Evolutionary conservation across 192 early-diverging fungal species (phyloP).

Genomic region (Linnemannia hyalina): DNA sequence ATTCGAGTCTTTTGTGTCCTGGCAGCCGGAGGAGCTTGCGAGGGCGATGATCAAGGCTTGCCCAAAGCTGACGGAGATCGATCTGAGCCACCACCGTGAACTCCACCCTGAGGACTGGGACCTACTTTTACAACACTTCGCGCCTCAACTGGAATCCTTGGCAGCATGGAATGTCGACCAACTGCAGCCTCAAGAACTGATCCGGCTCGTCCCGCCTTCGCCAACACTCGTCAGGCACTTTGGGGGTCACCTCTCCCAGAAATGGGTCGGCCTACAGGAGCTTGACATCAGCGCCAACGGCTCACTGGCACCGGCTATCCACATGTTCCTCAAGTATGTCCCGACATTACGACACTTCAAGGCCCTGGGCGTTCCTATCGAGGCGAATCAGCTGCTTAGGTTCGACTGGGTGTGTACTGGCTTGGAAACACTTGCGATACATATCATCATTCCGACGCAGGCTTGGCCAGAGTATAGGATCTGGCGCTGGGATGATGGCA

Average conservation of each 20-base stretch:
- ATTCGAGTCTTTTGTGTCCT: not conserved
- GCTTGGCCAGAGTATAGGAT: not conserved
- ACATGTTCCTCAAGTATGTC: not conserved
- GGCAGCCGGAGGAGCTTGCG: not conserved
- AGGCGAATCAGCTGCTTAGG: slow-evolving; percentile 1
- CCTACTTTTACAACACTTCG: not conserved
- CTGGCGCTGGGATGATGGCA: slow-evolving; percentile 7
- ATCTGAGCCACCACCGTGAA: slow-evolving; percentile 9
- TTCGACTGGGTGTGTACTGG: slow-evolving; percentile 18
- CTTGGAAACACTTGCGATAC: slow-evolving; percentile 6
- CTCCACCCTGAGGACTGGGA: slow-evolving; percentile 4
- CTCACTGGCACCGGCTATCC: not conserved
- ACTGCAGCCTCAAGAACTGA: not conserved
- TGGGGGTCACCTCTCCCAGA: not conserved
- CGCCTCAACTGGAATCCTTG: slow-evolving; percentile 13
- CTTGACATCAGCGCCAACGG: slow-evolving; percentile 7
- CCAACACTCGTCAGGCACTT: not conserved
- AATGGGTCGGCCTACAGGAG: not conserved
- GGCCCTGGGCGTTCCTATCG: not conserved
- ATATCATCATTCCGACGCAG: slow-evolving; percentile 2
- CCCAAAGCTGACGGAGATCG: slow-evolving; percentile 6
- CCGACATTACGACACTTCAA: slow-evolving; percentile 4
- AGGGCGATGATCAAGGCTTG: not conserved
- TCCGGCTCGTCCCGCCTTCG: slow-evolving; percentile 12
- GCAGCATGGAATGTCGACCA: not conserved